A percentile compares a stretch with the other conserved stretches of the same genome.
phyloP scores from a whole-genome alignment of 1,284 basidiomycete species.

The Gymnopus androsaceus region DNA sequence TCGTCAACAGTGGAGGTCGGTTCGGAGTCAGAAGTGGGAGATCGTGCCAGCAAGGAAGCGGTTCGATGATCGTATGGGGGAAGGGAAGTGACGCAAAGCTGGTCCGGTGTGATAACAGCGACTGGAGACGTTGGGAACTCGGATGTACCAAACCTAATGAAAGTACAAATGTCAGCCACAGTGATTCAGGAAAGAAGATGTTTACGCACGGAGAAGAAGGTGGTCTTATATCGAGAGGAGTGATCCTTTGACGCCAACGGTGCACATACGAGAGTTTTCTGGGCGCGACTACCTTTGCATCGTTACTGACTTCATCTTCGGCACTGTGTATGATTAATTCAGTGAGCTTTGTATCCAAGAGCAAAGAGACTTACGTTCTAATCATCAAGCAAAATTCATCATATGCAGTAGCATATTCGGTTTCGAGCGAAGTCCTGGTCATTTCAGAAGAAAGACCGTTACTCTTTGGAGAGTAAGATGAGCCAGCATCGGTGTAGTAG shows the following conservation, averaged over 20 bases:
- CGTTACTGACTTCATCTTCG: neutral
- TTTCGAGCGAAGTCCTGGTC: neutral
- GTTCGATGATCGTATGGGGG: slow-evolving; percentile 13
- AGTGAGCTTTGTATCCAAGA: neutral
- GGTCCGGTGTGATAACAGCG: slow-evolving; percentile 12
- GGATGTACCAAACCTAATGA: slow-evolving; percentile 3
- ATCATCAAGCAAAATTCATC: slow-evolving; percentile 9
- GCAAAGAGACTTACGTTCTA: neutral
- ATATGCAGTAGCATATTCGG: neutral
- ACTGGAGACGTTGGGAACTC: slow-evolving; percentile 17
- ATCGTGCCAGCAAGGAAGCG: neutral
- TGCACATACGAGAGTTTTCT: slow-evolving; percentile 12
- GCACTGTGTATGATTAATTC: neutral
- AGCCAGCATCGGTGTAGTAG: neutral
- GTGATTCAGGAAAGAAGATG: neutral
- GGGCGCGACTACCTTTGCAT: neutral
- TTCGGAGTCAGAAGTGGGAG: neutral
- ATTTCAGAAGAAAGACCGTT: neutral
- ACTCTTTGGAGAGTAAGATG: neutral
- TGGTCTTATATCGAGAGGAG: slow-evolving; percentile 10
- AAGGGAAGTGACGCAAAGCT: slow-evolving; percentile 12
- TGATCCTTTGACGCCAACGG: slow-evolving; percentile 11
- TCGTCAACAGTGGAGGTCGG: slow-evolving; percentile 7
- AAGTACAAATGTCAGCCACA: neutral
- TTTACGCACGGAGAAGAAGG: slow-evolving; percentile 15